Conservation (phyloP, 1,139 yeast genomes). For the Pichia sp. region DNA sequence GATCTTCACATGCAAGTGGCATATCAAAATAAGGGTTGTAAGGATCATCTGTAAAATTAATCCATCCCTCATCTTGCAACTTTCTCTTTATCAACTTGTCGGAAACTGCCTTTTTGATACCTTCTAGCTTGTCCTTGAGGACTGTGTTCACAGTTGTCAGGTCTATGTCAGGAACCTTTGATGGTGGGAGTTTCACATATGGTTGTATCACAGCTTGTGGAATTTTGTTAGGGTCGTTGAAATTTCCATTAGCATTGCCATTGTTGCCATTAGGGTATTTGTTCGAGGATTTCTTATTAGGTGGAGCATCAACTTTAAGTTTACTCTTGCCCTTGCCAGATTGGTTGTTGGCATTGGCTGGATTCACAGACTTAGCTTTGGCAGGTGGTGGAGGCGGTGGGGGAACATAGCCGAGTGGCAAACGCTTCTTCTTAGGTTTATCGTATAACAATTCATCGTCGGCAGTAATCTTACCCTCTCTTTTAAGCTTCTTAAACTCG, state of each 20-base stretch:
- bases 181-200: slow-evolving; percentile 79
- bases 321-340: slow-evolving; percentile 2
- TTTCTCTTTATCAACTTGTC: slow-evolving; percentile 73
- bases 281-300: neutral
- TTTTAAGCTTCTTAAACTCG: slow-evolving; percentile 63
- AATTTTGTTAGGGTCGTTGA: slow-evolving; percentile 5
- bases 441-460: slow-evolving; percentile 81
- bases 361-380: no score
- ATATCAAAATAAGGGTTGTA: slow-evolving; percentile 79
- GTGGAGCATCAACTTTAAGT: neutral
- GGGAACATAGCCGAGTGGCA: slow-evolving; percentile 13
- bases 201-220: slow-evolving; percentile 46
- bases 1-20: slow-evolving; percentile 41
- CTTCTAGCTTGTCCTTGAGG: slow-evolving; percentile 66
- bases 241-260: slow-evolving; percentile 1
- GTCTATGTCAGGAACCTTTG: slow-evolving; percentile 90
- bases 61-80: slow-evolving; percentile 61
- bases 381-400: slow-evolving; percentile 17
- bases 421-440: slow-evolving; percentile 64
- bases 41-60: slow-evolving; percentile 88
- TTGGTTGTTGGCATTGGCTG: no score
- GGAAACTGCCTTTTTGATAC: slow-evolving; percentile 72
- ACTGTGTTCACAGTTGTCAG: slow-evolving; percentile 76
- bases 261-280: neutral
- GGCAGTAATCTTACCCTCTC: slow-evolving; percentile 68